These are phyloP conservation scores for Mitragyna speciosa DNA, from an alignment of 257 asterid genomes.

Conservation along the genomic window DNA sequence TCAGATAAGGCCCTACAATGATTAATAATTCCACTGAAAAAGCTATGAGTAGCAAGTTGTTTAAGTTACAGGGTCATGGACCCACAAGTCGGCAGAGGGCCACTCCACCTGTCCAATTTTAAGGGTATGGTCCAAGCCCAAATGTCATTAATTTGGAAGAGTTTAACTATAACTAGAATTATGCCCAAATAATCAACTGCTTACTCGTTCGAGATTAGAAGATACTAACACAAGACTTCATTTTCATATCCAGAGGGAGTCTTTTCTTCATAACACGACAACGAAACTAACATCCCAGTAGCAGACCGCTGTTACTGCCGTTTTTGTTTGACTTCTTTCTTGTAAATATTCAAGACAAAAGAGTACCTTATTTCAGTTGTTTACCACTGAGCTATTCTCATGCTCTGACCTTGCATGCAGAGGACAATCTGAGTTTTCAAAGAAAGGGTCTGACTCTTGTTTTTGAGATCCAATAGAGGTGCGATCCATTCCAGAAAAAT, in stretches of 20 bases:
- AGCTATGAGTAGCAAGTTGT: not conserved
- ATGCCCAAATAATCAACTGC: not conserved
- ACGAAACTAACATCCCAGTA: not conserved
- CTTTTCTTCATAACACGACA: not conserved
- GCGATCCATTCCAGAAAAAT: too few relatives aligned
- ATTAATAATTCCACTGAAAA: not conserved
- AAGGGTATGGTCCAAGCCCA: not conserved
- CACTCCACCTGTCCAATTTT: not conserved
- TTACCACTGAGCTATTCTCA: too few relatives aligned
- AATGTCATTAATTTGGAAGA: not conserved
- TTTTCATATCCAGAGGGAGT: not conserved
- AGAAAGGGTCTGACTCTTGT: too few relatives aligned
- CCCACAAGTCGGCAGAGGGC: not conserved
- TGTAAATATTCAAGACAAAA: not conserved
- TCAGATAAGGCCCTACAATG: not conserved
- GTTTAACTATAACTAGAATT: not conserved
- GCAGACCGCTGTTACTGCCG: not conserved
- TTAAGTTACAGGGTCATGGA: not conserved
- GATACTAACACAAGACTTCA: not conserved
- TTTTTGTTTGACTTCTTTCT: not conserved
- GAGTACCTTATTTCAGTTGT: not conserved
- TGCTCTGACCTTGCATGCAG: too few relatives aligned
- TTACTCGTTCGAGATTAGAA: not conserved
- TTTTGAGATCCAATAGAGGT: too few relatives aligned
- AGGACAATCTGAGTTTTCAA: too few relatives aligned